Conservation (phyloP, 345 rosid genomes). For the Aquilaria malaccensis region DNA sequence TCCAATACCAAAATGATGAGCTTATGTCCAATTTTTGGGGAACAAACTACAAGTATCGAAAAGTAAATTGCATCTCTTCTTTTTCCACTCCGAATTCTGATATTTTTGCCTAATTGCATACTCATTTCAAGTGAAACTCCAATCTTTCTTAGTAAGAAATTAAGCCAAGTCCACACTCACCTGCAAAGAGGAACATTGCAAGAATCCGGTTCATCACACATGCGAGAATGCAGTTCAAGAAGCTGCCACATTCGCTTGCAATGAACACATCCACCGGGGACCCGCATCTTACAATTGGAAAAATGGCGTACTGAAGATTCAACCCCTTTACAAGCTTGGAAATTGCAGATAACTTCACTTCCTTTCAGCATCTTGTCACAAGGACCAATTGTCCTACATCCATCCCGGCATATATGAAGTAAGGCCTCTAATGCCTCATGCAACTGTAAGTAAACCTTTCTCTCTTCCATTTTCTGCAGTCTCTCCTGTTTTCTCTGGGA, state of each 20-base stretch:
- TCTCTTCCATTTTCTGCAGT: constrained; percentile 49
- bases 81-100: no score
- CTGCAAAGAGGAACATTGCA: constrained; percentile 88
- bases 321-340: constrained; percentile 81
- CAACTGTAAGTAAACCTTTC: constrained; percentile 55
- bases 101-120: background rate
- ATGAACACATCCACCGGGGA: constrained; percentile 57
- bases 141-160: background rate
- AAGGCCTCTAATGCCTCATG: constrained; percentile 86
- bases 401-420: constrained; percentile 78
- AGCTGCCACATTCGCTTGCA: constrained; percentile 96
- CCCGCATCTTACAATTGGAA: constrained; percentile 62
- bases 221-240: constrained; percentile 80
- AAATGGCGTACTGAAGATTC: constrained; percentile 77
- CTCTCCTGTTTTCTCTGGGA: constrained; percentile 52
- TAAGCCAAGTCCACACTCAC: constrained; percentile 28
- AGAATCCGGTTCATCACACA: constrained; percentile 59
- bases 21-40: no score
- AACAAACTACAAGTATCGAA: no score
- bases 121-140: background rate
- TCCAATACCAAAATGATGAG: no score
- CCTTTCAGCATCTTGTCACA: constrained; percentile 52
- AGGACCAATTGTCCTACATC: constrained; percentile 88
- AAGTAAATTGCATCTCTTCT: no score
- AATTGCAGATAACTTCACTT: constrained; percentile 43